Evolutionary conservation across 106 monocot species (phyloP).

Genomic region (Narthecium ossifragum): DNA sequence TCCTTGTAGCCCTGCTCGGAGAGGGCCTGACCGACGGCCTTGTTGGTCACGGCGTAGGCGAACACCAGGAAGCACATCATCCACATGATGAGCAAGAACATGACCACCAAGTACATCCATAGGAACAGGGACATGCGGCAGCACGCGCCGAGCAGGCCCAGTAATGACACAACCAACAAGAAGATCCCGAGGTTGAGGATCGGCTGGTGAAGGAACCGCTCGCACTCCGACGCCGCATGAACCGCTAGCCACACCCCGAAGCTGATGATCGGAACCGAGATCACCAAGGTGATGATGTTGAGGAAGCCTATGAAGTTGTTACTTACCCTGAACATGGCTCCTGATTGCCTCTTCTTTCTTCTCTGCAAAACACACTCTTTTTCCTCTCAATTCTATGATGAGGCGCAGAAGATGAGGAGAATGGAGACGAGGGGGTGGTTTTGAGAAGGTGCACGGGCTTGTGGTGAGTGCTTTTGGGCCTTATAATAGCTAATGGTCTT

Average conservation of each 20-base stretch:
- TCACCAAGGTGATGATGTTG: not conserved
- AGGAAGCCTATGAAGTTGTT: conserved; percentile 4
- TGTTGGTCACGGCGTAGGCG: conserved; percentile 5
- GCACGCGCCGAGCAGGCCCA: conserved; percentile 1
- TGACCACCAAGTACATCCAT: not conserved
- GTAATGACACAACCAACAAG: not conserved
- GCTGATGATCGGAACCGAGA: not conserved
- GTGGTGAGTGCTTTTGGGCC: too few species aligned
- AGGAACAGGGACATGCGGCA: not conserved
- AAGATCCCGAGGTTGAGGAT: conserved; percentile 1
- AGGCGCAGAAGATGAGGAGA: too few species aligned
- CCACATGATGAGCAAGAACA: conserved; percentile 1
- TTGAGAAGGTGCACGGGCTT: too few species aligned
- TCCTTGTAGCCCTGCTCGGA: not conserved
- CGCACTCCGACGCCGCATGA: not conserved
- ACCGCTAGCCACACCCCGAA: not conserved
- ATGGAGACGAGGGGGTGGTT: too few species aligned
- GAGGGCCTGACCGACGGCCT: not conserved
- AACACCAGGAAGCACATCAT: not conserved
- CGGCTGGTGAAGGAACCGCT: not conserved
- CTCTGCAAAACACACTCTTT: too few species aligned
- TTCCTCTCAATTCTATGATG: too few species aligned
- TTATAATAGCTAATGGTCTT: too few species aligned
- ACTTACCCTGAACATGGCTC: not conserved
- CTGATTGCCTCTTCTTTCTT: too few species aligned